These are phyloP conservation scores for Ophiostoma australiae DNA, from an alignment of 2,329 filamentous ascomycete genomes.

Conservation along the genomic window DNA sequence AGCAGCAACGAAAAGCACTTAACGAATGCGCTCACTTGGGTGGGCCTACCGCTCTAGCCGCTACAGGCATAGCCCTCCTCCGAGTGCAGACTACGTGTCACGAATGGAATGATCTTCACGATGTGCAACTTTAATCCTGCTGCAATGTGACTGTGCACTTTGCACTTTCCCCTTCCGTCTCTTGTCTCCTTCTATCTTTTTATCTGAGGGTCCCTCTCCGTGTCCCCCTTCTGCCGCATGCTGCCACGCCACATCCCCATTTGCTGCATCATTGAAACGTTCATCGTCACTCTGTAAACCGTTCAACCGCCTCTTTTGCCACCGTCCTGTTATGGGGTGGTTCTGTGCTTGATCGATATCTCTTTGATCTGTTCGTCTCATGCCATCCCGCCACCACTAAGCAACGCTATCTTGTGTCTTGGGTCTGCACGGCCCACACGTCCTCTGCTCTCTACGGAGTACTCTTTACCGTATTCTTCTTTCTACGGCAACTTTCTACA, in stretches of 20 bases:
- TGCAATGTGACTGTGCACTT: not conserved
- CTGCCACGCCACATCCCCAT: not conserved
- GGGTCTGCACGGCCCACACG: not conserved
- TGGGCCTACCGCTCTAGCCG: not conserved
- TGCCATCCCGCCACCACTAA: not conserved
- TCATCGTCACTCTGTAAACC: not conserved
- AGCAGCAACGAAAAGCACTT: not conserved
- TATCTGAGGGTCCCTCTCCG: not conserved
- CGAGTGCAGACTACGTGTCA: not conserved
- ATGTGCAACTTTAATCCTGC: conserved; percentile 16
- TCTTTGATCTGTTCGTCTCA: not conserved
- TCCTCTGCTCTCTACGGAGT: not conserved
- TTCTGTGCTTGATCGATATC: not conserved
- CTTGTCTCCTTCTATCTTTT: not conserved
- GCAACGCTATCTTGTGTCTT: not conserved
- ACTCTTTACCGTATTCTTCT: not conserved
- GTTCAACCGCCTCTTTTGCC: not conserved
- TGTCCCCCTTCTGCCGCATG: not conserved
- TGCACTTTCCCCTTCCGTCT: not conserved
- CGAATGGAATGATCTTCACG: conserved; percentile 17
- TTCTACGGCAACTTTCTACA: not conserved
- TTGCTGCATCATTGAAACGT: not conserved
- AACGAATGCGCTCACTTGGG: not conserved
- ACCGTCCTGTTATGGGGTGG: not conserved
- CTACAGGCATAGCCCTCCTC: not conserved